A percentile compares a stretch with the other conserved stretches of the same genome.
phyloP scores from a whole-genome alignment of 1,139 yeast genomes.

The Wickerhamomyces sp. region DNA sequence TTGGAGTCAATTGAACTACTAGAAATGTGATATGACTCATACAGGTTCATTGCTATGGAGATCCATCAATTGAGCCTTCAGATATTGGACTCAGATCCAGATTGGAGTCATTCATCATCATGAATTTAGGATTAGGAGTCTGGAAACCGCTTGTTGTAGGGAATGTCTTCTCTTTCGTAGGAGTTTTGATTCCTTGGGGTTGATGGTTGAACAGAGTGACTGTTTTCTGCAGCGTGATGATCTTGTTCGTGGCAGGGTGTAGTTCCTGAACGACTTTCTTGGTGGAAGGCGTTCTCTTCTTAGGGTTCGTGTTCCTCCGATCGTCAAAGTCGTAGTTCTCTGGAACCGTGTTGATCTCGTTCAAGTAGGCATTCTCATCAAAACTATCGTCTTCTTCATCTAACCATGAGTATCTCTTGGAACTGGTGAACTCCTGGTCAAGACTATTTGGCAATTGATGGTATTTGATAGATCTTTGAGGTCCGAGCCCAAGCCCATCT shows the following conservation, averaged over 20 bases:
- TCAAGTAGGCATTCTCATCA: conserved; percentile 46
- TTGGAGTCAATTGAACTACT: no score
- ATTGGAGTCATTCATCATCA: conserved; percentile 9
- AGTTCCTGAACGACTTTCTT: conserved; percentile 24
- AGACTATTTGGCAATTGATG: conserved; percentile 19
- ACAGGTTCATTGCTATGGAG: conserved; percentile 10
- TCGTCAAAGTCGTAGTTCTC: conserved; percentile 52
- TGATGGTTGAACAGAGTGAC: conserved; percentile 45
- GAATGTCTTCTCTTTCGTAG: conserved; percentile 6
- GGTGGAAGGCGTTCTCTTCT: conserved; percentile 19
- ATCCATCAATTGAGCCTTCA: conserved; percentile 21
- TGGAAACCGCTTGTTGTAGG: conserved; percentile 21
- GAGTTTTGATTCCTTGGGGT: conserved; percentile 1
- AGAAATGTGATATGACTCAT: no score
- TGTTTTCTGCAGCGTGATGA: conserved; percentile 47
- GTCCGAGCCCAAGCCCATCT: no score
- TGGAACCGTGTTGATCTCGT: conserved; percentile 38
- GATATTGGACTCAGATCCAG: conserved; percentile 22
- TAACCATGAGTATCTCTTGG: conserved; percentile 34
- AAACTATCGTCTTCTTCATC: conserved; percentile 33
- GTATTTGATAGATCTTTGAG: conserved; percentile 17
- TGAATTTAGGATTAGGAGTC: conserved; percentile 17
- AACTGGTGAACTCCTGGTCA: conserved; percentile 21
- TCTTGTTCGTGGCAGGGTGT: conserved; percentile 35
- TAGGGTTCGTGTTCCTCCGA: conserved; percentile 2